phyloP scores from a whole-genome alignment of 2,329 filamentous ascomycete genomes.

The Xylariaceae sp. region DNA sequence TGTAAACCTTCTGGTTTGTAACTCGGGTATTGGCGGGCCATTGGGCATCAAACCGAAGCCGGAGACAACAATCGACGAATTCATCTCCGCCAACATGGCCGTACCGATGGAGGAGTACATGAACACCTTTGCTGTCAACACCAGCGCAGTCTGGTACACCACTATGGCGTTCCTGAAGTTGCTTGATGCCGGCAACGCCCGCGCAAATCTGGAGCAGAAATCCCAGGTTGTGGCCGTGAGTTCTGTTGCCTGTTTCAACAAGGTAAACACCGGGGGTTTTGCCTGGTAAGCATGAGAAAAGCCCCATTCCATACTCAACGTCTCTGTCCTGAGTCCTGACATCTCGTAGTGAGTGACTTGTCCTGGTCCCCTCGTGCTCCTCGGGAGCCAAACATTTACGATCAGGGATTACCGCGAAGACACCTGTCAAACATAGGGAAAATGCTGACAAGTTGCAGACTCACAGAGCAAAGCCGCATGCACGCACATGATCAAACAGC shows the following conservation, averaged over 20 bases:
- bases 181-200: constrained; percentile 61
- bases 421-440: not conserved
- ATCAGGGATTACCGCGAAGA: not conserved
- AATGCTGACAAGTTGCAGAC: constrained; percentile 35
- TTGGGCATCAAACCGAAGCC: constrained; percentile 39
- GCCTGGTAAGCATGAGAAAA: constrained; percentile 41
- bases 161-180: constrained; percentile 67
- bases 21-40: constrained; percentile 65
- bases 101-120: constrained; percentile 62
- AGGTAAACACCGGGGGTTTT: constrained; percentile 68
- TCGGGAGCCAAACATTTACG: not conserved
- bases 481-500: constrained; percentile 67
- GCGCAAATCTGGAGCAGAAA: constrained; percentile 51
- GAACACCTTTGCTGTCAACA: constrained; percentile 65
- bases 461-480: constrained; percentile 73
- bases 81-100: constrained; percentile 44
- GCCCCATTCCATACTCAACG: not conserved
- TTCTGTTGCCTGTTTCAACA: constrained; percentile 71
- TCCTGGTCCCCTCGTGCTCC: not conserved
- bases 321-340: constrained; percentile 9
- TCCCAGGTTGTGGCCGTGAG: constrained; percentile 67
- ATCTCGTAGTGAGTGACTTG: constrained; percentile 13
- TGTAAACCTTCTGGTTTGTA: constrained; percentile 67
- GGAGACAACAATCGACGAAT: constrained; percentile 44
- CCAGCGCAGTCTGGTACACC: constrained; percentile 69